Evolutionary conservation across 2,329 filamentous ascomycete genomes (phyloP), one percentile per base, ranked within the genome.

Genomic region (Magnaporthiopsis rhizophila): DNA sequence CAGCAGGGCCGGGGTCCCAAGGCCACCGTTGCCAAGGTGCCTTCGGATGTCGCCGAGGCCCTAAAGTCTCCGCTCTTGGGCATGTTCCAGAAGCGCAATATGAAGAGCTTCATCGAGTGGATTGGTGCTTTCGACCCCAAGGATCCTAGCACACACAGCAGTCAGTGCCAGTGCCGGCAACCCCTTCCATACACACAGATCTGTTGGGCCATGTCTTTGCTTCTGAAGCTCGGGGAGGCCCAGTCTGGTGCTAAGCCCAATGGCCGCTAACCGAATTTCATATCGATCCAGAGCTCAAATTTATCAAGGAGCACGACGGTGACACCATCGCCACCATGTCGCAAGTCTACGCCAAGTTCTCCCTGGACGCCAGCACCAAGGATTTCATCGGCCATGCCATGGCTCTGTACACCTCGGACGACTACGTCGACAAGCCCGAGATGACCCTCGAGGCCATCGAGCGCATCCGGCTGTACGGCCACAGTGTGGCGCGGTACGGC

Each of bases 351-450:
- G 93, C 98, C 81, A 97, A 98, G 78, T 99, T 97, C 71, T 90
- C 92, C 65, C 89, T 99, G 67, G 95, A 99, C 80, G 74, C 89
- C 28, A 84, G 86, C 65, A 99, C 95, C 70, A 89, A 91, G 72
- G 95, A 99, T 79, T 99, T 99, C 75, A 90, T 98, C 72, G 95
- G 95, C 69, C 95, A 99, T 79, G 92, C 94, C 72, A 99, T 99
- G 95, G 95, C 95, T 66, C 87, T 99, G 62, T 98, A 93, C 81
- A 87, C 90, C 65, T 92, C 90, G 65, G 94, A 98, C 75, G 87
- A 89, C 66, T 97, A 99, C 80, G 88, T 96, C 73, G 86, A 83
- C 69, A 77, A 83, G 68, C 79, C 83, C 62, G 93, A 93, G 69
- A 81, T 82, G 73, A 92, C 93, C 59, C 87, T 89, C 70, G 92